These are phyloP conservation scores for Lunularia cruciata DNA, from an alignment of 225 moss, liverwort and hornwort species.

Conservation along the genomic window DNA sequence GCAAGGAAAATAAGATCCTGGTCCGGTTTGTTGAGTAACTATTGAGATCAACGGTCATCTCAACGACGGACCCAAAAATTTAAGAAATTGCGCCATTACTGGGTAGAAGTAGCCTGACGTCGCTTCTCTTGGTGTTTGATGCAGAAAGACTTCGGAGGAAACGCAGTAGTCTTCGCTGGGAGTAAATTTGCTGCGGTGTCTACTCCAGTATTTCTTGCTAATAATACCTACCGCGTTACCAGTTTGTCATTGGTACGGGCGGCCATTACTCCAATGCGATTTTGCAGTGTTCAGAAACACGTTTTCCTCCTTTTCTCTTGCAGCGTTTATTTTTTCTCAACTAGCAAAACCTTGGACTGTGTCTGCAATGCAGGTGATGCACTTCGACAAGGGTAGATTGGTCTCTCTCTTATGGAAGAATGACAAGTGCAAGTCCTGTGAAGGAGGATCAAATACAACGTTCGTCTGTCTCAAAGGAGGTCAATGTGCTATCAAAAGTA, in stretches of 20 bases:
- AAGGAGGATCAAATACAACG: slow-evolving; percentile 35
- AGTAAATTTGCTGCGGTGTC: slow-evolving; percentile 60
- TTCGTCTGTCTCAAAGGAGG: slow-evolving; percentile 59
- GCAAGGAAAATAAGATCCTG: no score
- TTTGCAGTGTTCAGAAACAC: not conserved
- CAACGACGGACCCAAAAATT: no score
- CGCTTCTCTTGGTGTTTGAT: no score
- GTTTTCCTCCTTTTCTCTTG: no score
- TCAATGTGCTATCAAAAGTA: slow-evolving; percentile 59
- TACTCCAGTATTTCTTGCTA: slow-evolving; percentile 59
- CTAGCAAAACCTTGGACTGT: not conserved
- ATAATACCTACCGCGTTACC: slow-evolving; percentile 58
- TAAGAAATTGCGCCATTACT: no score
- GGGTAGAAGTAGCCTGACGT: no score
- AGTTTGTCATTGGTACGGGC: slow-evolving; percentile 62
- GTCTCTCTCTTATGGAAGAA: slow-evolving; percentile 59
- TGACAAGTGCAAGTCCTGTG: slow-evolving; percentile 62
- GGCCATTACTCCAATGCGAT: not conserved
- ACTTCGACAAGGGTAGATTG: slow-evolving; percentile 66
- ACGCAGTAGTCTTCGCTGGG: slow-evolving; percentile 61
- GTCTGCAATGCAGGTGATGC: slow-evolving; percentile 47
- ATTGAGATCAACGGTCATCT: no score
- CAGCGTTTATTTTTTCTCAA: not conserved
- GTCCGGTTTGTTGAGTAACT: no score
- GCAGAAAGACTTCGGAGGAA: slow-evolving; percentile 64